Base-by-base conservation (phyloP, 2,329 filamentous ascomycete species). In the Ceratocystis diversiconidia region DNA sequence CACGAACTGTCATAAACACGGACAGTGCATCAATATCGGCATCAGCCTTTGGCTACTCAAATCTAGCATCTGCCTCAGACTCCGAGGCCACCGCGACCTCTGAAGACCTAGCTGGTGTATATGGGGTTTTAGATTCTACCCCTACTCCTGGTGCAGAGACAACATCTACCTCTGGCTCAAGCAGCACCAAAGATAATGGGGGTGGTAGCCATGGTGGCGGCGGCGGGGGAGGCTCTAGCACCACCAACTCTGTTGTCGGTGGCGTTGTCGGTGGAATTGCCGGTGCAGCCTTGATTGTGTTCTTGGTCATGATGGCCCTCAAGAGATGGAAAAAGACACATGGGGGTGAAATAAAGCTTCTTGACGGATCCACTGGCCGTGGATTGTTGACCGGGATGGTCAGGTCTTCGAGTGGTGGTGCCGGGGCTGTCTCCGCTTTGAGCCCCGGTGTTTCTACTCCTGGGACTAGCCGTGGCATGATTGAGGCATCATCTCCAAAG, bases 181-280 rank as follows among this genome's bases (percentile, higher is more conserved):
- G 10, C 1, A 46, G 30, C 55, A 10, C 5, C n/a, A 50, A 50
- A 50, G 22, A 22, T 22, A 25, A 8, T 19, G 48, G 48, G 2
- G 46, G n/a, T 12, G 46, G 64, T 3, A 43, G 22, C 59, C 57
- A 61, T 1, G 55, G 44, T 2, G 59, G 44, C 25, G 30, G 43
- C 2, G 17, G 65, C 8, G 36, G 65, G 28, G 55, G 62, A 22
- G 59, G 61, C 10, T 44, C 68, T 4, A 67, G 65, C 5, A 68
- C 69, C 19, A 71, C 70, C 6, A 66, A 65, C 19, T 69, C 68
- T 63, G 69, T 85, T 32, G 81, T 83, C 6, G 82, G 82, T 0
- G 79, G 82, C 41, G 80, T 85, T 1, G 75, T 85, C 19, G 82
- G 82, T 25, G 77, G 80, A 50, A 72, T 87, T 41, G 83, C 84